Percentiles rank a stretch among this genome's conserved stretches.
These are phyloP conservation scores for Byssoonygena ceratinophila DNA, from an alignment of 2,329 filamentous ascomycete species.

Conservation along the genomic window DNA sequence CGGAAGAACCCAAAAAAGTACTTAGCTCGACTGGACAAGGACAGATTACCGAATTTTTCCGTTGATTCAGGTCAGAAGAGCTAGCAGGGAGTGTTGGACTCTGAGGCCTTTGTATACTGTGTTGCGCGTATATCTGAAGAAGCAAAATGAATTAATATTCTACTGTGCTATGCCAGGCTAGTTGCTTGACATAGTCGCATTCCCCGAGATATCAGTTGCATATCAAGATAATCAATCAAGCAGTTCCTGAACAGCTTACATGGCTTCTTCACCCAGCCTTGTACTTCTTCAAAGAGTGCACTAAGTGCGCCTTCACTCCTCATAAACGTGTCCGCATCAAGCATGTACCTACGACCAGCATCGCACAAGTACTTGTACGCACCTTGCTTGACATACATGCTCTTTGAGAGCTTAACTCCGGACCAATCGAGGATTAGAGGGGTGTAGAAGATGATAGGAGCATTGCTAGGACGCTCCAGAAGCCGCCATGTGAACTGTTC, in stretches of 20 bases:
- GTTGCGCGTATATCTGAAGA: background rate
- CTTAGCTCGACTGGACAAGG: background rate
- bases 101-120: background rate
- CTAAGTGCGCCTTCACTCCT: background rate
- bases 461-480: constrained; percentile 5
- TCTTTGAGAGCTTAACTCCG: constrained; percentile 17
- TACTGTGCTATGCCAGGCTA: background rate
- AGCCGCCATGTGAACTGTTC: constrained; percentile 13
- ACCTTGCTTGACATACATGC: constrained; percentile 15
- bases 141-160: background rate
- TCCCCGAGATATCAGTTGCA: constrained; percentile 3
- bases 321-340: background rate
- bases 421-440: constrained; percentile 16
- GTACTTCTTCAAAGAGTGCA: constrained; percentile 8
- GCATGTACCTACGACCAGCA: constrained; percentile 7
- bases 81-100: background rate
- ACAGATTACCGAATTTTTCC: background rate
- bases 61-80: background rate
- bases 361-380: constrained; percentile 16
- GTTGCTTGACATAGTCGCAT: background rate
- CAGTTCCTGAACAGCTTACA: constrained; percentile 1
- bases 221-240: constrained; percentile 1
- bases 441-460: constrained; percentile 14
- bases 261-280: constrained; percentile 4
- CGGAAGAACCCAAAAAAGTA: background rate